Base-by-base conservation (phyloP, 2,329 filamentous ascomycete species). In the Fusarium falciforme region DNA sequence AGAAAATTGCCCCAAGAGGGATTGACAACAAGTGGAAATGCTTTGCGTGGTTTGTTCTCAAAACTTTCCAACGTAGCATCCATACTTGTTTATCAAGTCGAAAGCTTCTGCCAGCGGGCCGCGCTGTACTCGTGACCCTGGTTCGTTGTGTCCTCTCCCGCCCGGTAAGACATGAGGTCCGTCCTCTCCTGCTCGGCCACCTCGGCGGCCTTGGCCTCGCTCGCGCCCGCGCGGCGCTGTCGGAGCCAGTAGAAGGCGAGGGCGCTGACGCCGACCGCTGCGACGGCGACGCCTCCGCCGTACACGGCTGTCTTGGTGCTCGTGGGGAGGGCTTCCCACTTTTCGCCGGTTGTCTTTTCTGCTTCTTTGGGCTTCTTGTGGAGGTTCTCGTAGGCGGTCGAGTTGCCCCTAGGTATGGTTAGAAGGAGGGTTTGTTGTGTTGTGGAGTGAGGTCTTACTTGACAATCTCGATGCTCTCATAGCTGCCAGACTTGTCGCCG, bases 401-500 rank as follows among this genome's bases (percentile, higher is more conserved):
- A 92, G 80, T 91, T 90, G 64, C 89, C 89, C 36, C 87, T 89
- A 66, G 1, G 2, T 4, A 17, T 49, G 27, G 27, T 74, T 20
- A 71, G 42, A 16, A 42, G 2, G n/a, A 12, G 6, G 25, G 29
- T 5, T 12, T 31, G 25, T 20, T 17, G 17, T 52, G 17, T 54
- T 10, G 61, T 29, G 7, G 16, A 17, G 16, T 6, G 12, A 5
- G 10, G 17, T 9, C 88, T 84, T 84, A 90, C 88, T 80, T 79
- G 64, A 84, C 81, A 35, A 88, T 80, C 74, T 92, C 85, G 80
- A 93, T 93, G 83, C 91, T 93, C 77, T 91, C 77, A 85, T 86
- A 93, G 62, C 83, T 84, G 61, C 93, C 93, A 1, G 87, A 85
- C 42, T 84, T 84, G 78, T 93, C 92, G 29, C 86, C 85, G 76